These are phyloP conservation scores for Dendrobium catenatum DNA, from an alignment of 106 monocot genomes.

Conservation along the genomic window DNA sequence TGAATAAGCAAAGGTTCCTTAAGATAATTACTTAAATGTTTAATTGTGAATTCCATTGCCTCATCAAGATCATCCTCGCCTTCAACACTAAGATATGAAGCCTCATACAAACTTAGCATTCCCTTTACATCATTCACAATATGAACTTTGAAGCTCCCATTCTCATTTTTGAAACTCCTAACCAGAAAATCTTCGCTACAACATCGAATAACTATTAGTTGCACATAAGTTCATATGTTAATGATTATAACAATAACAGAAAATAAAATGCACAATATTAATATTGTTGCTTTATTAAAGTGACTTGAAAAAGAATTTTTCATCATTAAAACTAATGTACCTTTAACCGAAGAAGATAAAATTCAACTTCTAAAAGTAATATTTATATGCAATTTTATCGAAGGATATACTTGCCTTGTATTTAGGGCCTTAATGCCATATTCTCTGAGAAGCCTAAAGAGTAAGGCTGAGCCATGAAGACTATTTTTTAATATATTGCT, in stretches of 20 bases:
- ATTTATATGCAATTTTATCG: neutral
- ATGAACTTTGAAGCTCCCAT: constrained; percentile 5
- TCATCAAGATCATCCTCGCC: constrained; percentile 28
- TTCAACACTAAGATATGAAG: constrained; percentile 24
- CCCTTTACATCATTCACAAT: constrained; percentile 17
- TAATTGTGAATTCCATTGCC: constrained; percentile 21
- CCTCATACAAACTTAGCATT: constrained; percentile 38
- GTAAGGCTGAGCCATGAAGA: constrained; percentile 9
- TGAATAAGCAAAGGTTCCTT: neutral
- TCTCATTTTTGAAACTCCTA: constrained; percentile 12
- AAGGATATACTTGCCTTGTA: neutral
- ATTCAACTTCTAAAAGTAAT: no score
- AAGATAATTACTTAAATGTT: neutral
- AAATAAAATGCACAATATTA: neutral
- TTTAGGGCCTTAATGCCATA: constrained; percentile 6
- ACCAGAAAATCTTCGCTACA: constrained; percentile 9
- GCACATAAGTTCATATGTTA: no score
- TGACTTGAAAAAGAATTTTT: no score
- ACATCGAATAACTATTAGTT: neutral
- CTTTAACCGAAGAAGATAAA: no score
- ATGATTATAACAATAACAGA: no score
- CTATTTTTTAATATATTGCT: neutral
- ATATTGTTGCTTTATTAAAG: no score
- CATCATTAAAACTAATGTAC: no score
- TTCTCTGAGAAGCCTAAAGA: constrained; percentile 20